Evolutionary conservation across 306 rosid genomes (phyloP), one percentile per base, ranked within the genome.

Genomic region (Citrullus amarus): DNA sequence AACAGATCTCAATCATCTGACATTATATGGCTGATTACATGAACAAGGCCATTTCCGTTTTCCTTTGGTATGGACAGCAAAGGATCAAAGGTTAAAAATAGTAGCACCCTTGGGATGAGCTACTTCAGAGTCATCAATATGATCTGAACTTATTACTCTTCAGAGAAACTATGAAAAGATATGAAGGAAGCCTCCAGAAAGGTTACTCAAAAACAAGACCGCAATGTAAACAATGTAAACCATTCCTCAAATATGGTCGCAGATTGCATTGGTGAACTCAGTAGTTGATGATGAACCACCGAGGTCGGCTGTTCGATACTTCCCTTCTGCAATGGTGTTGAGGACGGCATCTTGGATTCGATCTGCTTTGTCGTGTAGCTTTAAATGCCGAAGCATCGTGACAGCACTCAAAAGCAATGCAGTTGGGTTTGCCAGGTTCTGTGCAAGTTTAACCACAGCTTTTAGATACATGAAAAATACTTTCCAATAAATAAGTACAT

Each of bases 401-500:
- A 96, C 99, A 78, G 86, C 50, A 82, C 99, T 95, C 82, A 95
- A 85, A 61, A 95, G 86, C 84, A 95, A 89, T 53, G 99, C 99
- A 78, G 98, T 96, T 44, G 98, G 99, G 80, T 96, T 96, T 50
- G 98, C 99, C 93, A 96, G 73, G 79, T 96, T 91, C 99, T 96
- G 80, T 57, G 34, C 68, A 75, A 81, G 81, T 79, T 78, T 75
- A 84, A 79, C 41, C 22, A 48, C n/a, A 51, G 17, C 16, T 10
- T 48, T 25, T 38, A 73, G 77, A 28, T 73, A 7, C 44, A 50
- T 51, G 77, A 73, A 73, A 50, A 48, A 15, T 13, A 70, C 46
- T 51, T 71, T 73, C 4, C 6, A 51, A 51, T 2, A 51, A 30
- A 28, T 44, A 51, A 51, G 22, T 17, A 59, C 41, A 71, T 46